Conservation (phyloP, 192 early-diverging fungal species). For the Backusella tuberculispora region DNA sequence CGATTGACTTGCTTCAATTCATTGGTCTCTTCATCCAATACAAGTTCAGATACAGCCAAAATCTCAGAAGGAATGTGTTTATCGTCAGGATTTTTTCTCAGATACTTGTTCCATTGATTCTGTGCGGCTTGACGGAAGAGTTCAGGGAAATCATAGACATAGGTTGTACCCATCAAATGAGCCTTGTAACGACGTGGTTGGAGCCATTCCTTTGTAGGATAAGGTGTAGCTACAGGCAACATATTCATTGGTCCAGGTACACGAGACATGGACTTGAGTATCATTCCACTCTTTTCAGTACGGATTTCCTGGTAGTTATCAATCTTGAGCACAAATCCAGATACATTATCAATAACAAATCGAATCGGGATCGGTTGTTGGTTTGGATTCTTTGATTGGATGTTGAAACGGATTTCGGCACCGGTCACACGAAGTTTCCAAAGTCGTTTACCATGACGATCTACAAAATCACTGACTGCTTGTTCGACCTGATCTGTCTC, state of each 20-base stretch:
- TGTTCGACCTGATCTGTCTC: constrained; percentile 81
- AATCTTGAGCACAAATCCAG: constrained; percentile 88
- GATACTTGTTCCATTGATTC: constrained; percentile 73
- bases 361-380: constrained; percentile 75
- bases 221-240: constrained; percentile 76
- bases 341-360: constrained; percentile 89
- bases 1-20: constrained; percentile 77
- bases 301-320: constrained; percentile 92
- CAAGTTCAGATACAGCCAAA: constrained; percentile 81
- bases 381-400: constrained; percentile 63
- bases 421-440: constrained; percentile 92
- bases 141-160: constrained; percentile 98
- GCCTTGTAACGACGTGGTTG: constrained; percentile 97
- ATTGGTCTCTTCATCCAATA: constrained; percentile 75
- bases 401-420: constrained; percentile 95
- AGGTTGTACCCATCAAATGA: constrained; percentile 96
- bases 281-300: constrained; percentile 78
- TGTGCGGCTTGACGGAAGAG: constrained; percentile 90
- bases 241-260: constrained; percentile 82
- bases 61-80: constrained; percentile 61
- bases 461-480: constrained; percentile 85
- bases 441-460: constrained; percentile 92
- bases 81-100: constrained; percentile 43
- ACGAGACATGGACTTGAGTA: constrained; percentile 81
- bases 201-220: constrained; percentile 93